Evolutionary conservation across 768 basidiomycete genomes (phyloP), one percentile per base, ranked within the genome.

Genomic region (Clathrus columnatus): DNA sequence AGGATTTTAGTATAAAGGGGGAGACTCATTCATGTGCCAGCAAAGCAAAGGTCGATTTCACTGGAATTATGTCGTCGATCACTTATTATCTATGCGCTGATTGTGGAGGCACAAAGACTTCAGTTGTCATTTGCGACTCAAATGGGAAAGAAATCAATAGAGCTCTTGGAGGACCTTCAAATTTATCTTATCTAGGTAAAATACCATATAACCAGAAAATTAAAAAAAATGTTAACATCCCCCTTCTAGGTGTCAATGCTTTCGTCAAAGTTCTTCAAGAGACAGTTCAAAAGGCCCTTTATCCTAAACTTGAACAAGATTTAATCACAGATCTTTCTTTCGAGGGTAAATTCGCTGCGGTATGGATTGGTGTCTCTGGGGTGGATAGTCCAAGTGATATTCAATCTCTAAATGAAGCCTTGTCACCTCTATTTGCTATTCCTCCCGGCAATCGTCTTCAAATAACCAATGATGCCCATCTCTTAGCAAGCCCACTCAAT

Each of bases 21-120:
- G n/a, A n/a, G n/a, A n/a, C n/a, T n/a, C n/a, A n/a, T n/a, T n/a
- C n/a, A n/a, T n/a, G n/a, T n/a, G n/a, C n/a, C n/a, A n/a, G n/a
- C n/a, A n/a, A n/a, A n/a, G n/a, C n/a, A n/a, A n/a, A n/a, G n/a
- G n/a, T n/a, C n/a, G n/a, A n/a, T n/a, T n/a, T n/a, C n/a, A n/a
- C n/a, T n/a, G n/a, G n/a, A n/a, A n/a, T n/a, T n/a, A n/a, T n/a
- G 36, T 8, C 36, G 14, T 11, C 36, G 10, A 29, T 53, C 5
- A 48, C 57, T 8, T 60, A 87, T 62, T 87, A 80, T 64, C 82
- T 92, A 60, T 91, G 85, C 63, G 84, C 87, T 59, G 90, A 92
- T 69, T 91, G 90, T 59, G 91, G 91, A 27, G 91, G 89, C 20
- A 88, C 88, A 44, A 95, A 94, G 72, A 92, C 92, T 8, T 79